These are phyloP conservation scores for Mycena sp. DNA, from an alignment of 1,284 basidiomycete genomes.

Conservation along the genomic window DNA sequence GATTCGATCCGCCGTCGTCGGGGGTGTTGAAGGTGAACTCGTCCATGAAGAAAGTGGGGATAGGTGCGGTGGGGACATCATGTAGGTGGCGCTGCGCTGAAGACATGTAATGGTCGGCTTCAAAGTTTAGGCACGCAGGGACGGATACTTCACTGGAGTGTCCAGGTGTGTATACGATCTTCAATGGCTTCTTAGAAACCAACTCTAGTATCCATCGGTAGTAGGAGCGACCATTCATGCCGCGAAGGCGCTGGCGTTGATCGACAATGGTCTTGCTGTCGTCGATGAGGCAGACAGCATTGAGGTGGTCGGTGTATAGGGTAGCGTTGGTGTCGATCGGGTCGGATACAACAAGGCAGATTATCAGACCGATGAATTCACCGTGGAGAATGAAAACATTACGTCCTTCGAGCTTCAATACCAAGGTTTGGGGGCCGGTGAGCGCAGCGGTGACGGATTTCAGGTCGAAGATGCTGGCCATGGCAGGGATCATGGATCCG, in stretches of 20 bases:
- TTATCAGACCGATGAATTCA: slow-evolving; percentile 16
- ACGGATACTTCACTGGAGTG: slow-evolving; percentile 2
- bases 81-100: neutral
- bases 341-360: neutral
- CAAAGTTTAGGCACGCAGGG: neutral
- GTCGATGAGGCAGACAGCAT: slow-evolving; percentile 5
- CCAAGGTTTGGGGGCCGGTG: neutral
- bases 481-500: slow-evolving; percentile 35
- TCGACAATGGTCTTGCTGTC: neutral
- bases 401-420: slow-evolving; percentile 23
- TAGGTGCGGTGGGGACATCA: no score
- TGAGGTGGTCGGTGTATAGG: slow-evolving; percentile 17
- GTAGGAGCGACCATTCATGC: slow-evolving; percentile 3
- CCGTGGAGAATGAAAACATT: slow-evolving; percentile 33
- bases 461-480: slow-evolving; percentile 22
- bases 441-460: slow-evolving; percentile 19
- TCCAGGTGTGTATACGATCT: neutral
- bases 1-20: slow-evolving; percentile 12
- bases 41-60: no score
- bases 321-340: neutral
- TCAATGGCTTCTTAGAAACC: neutral
- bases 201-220: slow-evolving; percentile 18
- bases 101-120: slow-evolving; percentile 8
- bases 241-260: neutral
- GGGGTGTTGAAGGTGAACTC: neutral